Percentiles rank a stretch among this genome's conserved stretches.
Conservation (phyloP, 2,329 filamentous ascomycete species). For the Pseudopyricularia javanii region DNA sequence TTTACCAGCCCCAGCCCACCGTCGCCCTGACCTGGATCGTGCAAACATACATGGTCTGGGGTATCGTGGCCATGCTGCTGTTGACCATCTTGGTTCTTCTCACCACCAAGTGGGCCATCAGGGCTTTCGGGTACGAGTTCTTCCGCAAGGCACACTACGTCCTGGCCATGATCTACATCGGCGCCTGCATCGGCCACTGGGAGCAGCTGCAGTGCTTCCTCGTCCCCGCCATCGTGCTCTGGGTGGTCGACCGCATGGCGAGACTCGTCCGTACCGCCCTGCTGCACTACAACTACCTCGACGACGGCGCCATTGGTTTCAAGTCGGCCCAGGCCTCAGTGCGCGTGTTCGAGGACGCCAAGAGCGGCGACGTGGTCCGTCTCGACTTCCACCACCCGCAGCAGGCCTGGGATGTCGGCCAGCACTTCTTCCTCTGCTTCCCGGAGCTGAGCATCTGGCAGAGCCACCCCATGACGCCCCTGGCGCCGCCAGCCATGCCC, state of each 20-base stretch:
- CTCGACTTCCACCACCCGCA: slow-evolving; percentile 54
- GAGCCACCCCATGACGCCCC: slow-evolving; percentile 58
- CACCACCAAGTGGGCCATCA: slow-evolving; percentile 41
- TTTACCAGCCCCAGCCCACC: slow-evolving; percentile 32
- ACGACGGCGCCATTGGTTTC: slow-evolving; percentile 4
- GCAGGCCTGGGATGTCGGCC: slow-evolving; percentile 49
- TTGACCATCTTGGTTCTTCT: slow-evolving; percentile 45
- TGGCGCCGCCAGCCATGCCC: slow-evolving; percentile 34
- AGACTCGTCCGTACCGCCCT: slow-evolving; percentile 45
- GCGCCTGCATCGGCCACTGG: slow-evolving; percentile 69
- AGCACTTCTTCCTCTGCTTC: slow-evolving; percentile 64
- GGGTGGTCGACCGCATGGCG: slow-evolving; percentile 50
- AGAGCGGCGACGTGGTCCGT: slow-evolving; percentile 50
- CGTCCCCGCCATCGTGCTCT: slow-evolving; percentile 51
- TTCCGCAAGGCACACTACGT: slow-evolving; percentile 66
- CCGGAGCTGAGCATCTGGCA: slow-evolving; percentile 57
- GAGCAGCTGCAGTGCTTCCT: slow-evolving; percentile 54
- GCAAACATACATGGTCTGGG: slow-evolving; percentile 62
- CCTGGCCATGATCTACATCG: slow-evolving; percentile 61
- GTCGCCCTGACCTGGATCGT: slow-evolving; percentile 43
- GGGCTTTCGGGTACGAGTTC: slow-evolving; percentile 55
- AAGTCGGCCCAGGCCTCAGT: slow-evolving; percentile 36
- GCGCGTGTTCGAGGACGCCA: slow-evolving; percentile 38
- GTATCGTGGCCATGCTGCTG: slow-evolving; percentile 54
- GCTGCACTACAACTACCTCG: slow-evolving; percentile 43